These are phyloP conservation scores for Mortierella sp. DNA, from an alignment of 371 early-diverging fungal species.

Conservation along the genomic window DNA sequence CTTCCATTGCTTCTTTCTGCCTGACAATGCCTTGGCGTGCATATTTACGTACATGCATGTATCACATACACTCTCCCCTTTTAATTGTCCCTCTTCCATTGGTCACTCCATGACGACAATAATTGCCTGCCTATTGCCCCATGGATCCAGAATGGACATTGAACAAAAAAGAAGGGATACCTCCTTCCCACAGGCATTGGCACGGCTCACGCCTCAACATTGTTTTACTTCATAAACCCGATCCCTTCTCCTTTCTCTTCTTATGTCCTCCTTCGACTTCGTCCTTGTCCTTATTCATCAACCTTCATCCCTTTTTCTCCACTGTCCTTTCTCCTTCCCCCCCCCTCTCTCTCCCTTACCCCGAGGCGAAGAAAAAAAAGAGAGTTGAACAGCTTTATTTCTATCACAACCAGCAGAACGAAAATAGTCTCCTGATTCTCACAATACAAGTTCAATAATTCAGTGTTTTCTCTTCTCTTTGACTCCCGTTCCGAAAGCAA, in stretches of 20 bases:
- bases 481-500: not conserved
- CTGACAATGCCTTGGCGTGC: slow-evolving; percentile 7
- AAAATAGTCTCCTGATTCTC: not conserved
- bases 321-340: not conserved
- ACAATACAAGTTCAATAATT: not conserved
- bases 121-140: not conserved
- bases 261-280: not conserved
- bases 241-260: not conserved
- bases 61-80: not conserved
- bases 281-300: not conserved
- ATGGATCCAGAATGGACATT: not conserved
- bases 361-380: not conserved
- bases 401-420: not conserved
- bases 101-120: not conserved
- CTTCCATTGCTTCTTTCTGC: not conserved
- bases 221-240: not conserved
- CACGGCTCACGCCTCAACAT: not conserved
- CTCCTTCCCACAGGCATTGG: not conserved
- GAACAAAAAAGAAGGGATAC: not conserved
- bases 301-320: slow-evolving; percentile 6
- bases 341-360: not conserved
- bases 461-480: not conserved
- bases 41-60: not conserved
- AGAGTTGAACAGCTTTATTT: slow-evolving; percentile 5
- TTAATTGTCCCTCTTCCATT: not conserved